Base-by-base conservation (phyloP, 768 basidiomycete genomes). In the Russula dissimulans region DNA sequence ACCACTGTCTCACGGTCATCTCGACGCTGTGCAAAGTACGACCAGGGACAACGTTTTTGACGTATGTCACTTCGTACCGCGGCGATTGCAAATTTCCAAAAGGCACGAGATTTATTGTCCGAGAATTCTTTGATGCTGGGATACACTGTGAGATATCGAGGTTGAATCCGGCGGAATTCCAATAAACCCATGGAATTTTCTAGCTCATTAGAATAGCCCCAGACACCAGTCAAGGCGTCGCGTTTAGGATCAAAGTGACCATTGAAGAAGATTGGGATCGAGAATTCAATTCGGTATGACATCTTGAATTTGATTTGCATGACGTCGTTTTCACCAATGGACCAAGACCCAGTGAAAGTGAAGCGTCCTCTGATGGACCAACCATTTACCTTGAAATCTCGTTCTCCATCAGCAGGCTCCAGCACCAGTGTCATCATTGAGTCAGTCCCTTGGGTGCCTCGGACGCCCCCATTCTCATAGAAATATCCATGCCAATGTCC, bases 41-140 rank as follows among this genome's bases (percentile, higher is more conserved):
- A 52, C 72, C 70, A 73, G 1, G 69, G 50, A 70, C 71, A 72
- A 1, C 56, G 60, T n/a, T 57, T 39, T 38, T 68, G 60, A 4
- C 69, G 67, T 8, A 74, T 47, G n/a, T 67, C 59, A 36, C 59
- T 48, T 17, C 51, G 50, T 4, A 69, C 66, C 5, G 71, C 69
- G 0, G 45, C 48, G 29, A 70, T 67, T 12, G 74, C 74, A 43
- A 67, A 74, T 11, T 38, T 60, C 73, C 72, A 74, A 17, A 69
- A 54, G 1, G 69, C 68, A 18, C 66, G 68, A 12, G 71, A 11
- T 51, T 64, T 67, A 59, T 68, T 69, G 5, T 55, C 45, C 29
- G 56, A 46, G 9, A 71, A 54, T 38, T 64, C 66, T 15, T 60
- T 54, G n/a, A 70, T 67, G 2, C 22, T 26, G 22, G 22, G 22